Base-by-base conservation (phyloP, 495 filamentous ascomycete species). In the Monascus purpureus region DNA sequence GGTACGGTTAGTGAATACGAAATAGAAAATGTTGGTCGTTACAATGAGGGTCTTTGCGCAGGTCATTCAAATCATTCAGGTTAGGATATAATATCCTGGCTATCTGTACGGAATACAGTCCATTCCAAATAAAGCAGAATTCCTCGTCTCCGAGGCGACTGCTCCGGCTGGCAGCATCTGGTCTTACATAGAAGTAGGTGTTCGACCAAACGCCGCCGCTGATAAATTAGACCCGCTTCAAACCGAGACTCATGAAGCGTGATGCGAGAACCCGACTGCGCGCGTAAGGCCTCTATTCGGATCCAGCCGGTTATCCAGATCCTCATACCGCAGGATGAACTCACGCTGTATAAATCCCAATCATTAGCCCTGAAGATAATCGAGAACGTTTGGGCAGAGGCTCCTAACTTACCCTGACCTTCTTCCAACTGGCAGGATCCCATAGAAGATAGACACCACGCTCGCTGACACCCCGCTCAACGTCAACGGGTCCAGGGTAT, bases 391-490 rank as follows among this genome's bases (percentile, higher is more conserved):
- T n/a, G n/a, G n/a, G n/a, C n/a, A n/a, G n/a, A n/a, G n/a, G n/a
- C n/a, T n/a, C n/a, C 3, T 25, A 19, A 69, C 78, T 45, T 68
- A 88, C 83, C 47, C 83, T 60, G 43, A 86, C 72, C 53, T 83
- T 79, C 42, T 77, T 72, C 87, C 87, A 95, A 33, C 67, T 73
- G 13, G 67, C 65, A n/a, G 77, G 77, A 46, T 90, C 82, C 69
- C 87, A 93, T 42, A 93, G 73, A 20, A 92, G 65, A 51, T 95
- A 95, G 47, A 81, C 84, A 2, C 86, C 87, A 27, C 79, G 73
- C 55, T 95, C 87, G 32, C 73, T 75, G 17, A 72, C 70, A 13
- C 70, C 67, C 13, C 77, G 70, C 37, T 63, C 26, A 52, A 67
- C 44, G 70, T 75, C 25, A 25, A 67, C 60, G 1, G 82, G 82